phyloP scores from a whole-genome alignment of 805 yeast species.

The Naumovozyma castellii region DNA sequence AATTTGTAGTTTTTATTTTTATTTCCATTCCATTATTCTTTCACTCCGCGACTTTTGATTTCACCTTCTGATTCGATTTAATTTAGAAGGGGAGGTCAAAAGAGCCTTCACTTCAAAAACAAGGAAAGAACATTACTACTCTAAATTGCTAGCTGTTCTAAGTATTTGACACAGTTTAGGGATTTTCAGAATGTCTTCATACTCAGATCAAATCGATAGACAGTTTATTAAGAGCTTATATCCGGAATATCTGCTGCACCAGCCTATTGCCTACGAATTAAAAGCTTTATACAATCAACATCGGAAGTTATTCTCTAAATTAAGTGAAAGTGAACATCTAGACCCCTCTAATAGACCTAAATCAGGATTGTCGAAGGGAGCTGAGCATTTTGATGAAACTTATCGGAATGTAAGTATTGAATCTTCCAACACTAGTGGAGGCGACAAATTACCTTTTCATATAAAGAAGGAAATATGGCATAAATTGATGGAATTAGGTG shows the following conservation, averaged over 20 bases:
- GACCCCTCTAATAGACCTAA: neutral
- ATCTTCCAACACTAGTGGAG: neutral
- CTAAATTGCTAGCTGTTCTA: too few relatives aligned
- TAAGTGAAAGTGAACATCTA: neutral
- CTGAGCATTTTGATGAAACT: neutral
- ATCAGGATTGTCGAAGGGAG: neutral
- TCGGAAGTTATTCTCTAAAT: slow-evolving; percentile 17
- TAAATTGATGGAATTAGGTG: slow-evolving; percentile 24
- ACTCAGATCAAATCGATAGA: slow-evolving; percentile 22
- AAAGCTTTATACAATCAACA: slow-evolving; percentile 20
- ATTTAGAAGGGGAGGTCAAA: too few relatives aligned
- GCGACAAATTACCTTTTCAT: neutral
- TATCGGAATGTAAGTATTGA: neutral
- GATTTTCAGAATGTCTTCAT: slow-evolving; percentile 9
- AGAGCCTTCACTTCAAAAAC: too few relatives aligned
- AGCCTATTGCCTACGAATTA: slow-evolving; percentile 26
- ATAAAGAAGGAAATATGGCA: slow-evolving; percentile 26
- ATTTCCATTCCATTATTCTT: too few relatives aligned
- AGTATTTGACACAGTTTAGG: too few relatives aligned
- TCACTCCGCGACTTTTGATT: too few relatives aligned
- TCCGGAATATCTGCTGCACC: slow-evolving; percentile 26
- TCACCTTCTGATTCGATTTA: too few relatives aligned
- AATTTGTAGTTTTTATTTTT: too few relatives aligned
- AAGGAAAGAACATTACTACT: too few relatives aligned
- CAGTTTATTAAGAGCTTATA: slow-evolving; percentile 20